Percentiles rank a stretch among this genome's conserved stretches.
Evolutionary conservation across 2,329 filamentous ascomycete genomes (phyloP).

Genomic region (Pseudophaeomoniella oleicola): DNA sequence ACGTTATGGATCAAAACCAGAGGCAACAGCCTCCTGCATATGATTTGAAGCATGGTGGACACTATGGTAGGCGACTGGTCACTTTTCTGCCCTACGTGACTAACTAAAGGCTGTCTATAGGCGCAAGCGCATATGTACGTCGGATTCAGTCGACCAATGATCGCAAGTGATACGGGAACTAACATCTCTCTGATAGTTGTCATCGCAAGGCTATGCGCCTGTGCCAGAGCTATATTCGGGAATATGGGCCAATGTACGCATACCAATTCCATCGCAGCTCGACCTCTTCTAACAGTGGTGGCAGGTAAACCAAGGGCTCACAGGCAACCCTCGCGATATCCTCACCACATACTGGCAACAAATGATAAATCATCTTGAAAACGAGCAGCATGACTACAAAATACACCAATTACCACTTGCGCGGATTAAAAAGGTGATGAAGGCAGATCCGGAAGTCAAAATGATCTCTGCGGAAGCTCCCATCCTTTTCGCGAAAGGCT

Average conservation of each 20-base stretch:
- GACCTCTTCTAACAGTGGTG: constrained; percentile 4
- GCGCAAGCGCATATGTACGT: constrained; percentile 55
- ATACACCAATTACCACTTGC: constrained; percentile 90
- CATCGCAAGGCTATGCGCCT: constrained; percentile 76
- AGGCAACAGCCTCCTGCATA: constrained; percentile 51
- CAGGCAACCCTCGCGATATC: constrained; percentile 88
- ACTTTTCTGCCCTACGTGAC: constrained; percentile 1
- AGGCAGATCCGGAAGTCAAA: constrained; percentile 96
- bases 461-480: constrained; percentile 99
- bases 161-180: constrained; percentile 11
- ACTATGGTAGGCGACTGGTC: constrained; percentile 51
- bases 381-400: constrained; percentile 95
- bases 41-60: constrained; percentile 58
- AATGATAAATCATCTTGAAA: constrained; percentile 88
- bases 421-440: constrained; percentile 99
- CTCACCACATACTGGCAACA: constrained; percentile 99
- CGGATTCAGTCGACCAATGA: constrained; percentile 4
- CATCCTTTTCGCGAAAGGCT: constrained; percentile 95
- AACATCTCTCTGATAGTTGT: constrained; percentile 45
- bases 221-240: constrained; percentile 81
- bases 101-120: constrained; percentile 22
- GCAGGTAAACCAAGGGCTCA: constrained; percentile 87
- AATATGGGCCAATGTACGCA: constrained; percentile 79
- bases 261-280: constrained; percentile 2
- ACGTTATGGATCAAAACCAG: constrained; percentile 36